Base-by-base conservation (phyloP, 1,139 yeast genomes). In the Blastobotrys ciferrii region DNA sequence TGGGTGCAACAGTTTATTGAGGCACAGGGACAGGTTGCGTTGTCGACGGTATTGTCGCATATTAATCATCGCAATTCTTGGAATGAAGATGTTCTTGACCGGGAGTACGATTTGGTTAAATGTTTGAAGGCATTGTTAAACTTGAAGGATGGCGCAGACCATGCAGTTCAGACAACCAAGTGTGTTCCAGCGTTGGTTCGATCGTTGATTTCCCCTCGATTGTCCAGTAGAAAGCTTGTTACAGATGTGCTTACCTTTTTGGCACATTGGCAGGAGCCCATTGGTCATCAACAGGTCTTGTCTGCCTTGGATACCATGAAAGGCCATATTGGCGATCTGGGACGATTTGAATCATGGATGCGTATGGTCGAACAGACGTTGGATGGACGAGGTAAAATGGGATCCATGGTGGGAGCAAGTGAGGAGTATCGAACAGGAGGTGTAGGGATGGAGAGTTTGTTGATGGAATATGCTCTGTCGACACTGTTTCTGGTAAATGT, bases 401-500 rank as follows among this genome's bases (percentile, higher is more conserved):
- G 96, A 13, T 87, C 96, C 0, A 69, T 84, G 58, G 98, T 92
- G 6, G 97, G 97, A 1, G 96, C 97, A 0, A 83, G 91, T 53
- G 95, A 85, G n/a, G 98, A 92, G 57, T 75, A 82, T 49, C 81
- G 82, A 53, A 72, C 79, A 12, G 75, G 80, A 7, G 87, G 88
- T 1, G 64, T 76, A 1, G 69, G 74, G 2, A 77, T 83, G 38
- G 96, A 89, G 61, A 81, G 80, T 55, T 81, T 85, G 47, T 74
- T 92, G 25, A 71, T 82, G 58, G 97, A 91, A 54, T 92, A 91
- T 66, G 82, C 92, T 32, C 73, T 84, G 44, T 80, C 91, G 14
- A 84, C 96, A 0, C 76, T 91, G 76, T 72, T 88, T 35, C 76
- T 92, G 52, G 77, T 91, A 45, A 85, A 85, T 64, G 80, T 87